phyloP scores from a whole-genome alignment of 2,329 filamentous ascomycete species.

The Pseudogymnoascus sp. region DNA sequence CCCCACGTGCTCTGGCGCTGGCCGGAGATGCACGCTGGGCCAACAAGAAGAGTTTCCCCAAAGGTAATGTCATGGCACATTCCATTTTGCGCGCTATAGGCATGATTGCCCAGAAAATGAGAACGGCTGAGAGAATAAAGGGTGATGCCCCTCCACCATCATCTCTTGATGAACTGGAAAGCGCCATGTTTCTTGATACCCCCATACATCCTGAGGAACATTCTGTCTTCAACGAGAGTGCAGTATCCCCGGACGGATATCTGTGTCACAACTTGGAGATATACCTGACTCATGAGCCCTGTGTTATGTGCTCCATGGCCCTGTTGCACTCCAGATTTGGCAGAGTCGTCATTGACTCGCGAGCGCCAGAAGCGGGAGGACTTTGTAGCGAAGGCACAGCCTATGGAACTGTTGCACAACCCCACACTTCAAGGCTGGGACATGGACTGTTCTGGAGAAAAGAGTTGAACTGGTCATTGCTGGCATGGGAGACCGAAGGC shows the following conservation, averaged over 20 bases:
- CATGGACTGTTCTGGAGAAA: slow-evolving; percentile 62
- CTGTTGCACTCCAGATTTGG: slow-evolving; percentile 90
- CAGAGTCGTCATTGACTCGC: slow-evolving; percentile 68
- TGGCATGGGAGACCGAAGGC: slow-evolving; percentile 56
- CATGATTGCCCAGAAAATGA: slow-evolving; percentile 61
- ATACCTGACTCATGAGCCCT: slow-evolving; percentile 92
- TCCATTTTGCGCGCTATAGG: slow-evolving; percentile 71
- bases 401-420: slow-evolving; percentile 25
- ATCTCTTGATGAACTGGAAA: slow-evolving; percentile 32
- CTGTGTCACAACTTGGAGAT: slow-evolving; percentile 90
- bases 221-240: slow-evolving; percentile 52
- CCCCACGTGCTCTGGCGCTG: slow-evolving; percentile 49
- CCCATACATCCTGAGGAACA: slow-evolving; percentile 62
- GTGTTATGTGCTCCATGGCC: slow-evolving; percentile 94
- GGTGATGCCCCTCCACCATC: slow-evolving; percentile 8
- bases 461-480: slow-evolving; percentile 78
- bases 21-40: slow-evolving; percentile 70
- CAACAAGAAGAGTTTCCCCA: slow-evolving; percentile 39
- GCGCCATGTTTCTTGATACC: slow-evolving; percentile 56
- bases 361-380: slow-evolving; percentile 75
- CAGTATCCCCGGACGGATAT: slow-evolving; percentile 69
- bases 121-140: slow-evolving; percentile 23
- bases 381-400: slow-evolving; percentile 63
- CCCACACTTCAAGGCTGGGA: slow-evolving; percentile 43
- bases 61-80: slow-evolving; percentile 70